Conservation (phyloP, 495 filamentous ascomycete species). For the Astrothelium macrocarpum region DNA sequence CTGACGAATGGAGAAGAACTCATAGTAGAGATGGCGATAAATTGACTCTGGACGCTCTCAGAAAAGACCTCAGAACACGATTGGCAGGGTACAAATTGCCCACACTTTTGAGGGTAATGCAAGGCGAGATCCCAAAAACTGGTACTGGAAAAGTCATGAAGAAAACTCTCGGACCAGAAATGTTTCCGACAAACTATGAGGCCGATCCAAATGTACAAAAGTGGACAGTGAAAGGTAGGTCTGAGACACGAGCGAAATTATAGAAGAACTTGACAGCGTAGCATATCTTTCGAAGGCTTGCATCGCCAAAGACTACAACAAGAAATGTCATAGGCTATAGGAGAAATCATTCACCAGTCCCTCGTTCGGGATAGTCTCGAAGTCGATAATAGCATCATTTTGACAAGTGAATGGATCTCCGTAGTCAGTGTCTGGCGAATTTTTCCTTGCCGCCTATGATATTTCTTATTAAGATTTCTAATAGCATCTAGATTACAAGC, state of each 20-base stretch:
- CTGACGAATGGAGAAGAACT: background rate
- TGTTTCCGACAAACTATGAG: conserved; percentile 35
- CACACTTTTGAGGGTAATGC: conserved; percentile 36
- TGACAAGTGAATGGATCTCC: too few species aligned
- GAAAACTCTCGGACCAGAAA: conserved; percentile 39
- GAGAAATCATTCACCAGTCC: too few species aligned
- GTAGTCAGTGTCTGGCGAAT: too few species aligned
- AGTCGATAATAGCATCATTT: too few species aligned
- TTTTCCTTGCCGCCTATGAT: too few species aligned
- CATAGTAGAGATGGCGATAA: background rate
- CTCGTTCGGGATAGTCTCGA: too few species aligned
- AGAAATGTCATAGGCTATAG: too few species aligned
- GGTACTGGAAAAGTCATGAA: conserved; percentile 44
- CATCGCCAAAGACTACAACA: too few species aligned
- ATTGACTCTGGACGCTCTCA: conserved; percentile 32
- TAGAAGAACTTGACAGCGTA: background rate
- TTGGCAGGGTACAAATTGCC: conserved; percentile 42
- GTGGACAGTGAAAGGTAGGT: conserved; percentile 23
- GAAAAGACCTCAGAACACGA: conserved; percentile 33
- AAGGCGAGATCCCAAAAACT: conserved; percentile 41
- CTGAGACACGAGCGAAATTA: background rate
- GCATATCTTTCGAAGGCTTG: background rate
- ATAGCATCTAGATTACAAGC: too few species aligned
- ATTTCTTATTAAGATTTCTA: too few species aligned
- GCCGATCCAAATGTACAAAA: conserved; percentile 33